These are phyloP conservation scores for Debaryomyces coudertii DNA, from an alignment of 1,139 yeast genomes.

Conservation along the genomic window DNA sequence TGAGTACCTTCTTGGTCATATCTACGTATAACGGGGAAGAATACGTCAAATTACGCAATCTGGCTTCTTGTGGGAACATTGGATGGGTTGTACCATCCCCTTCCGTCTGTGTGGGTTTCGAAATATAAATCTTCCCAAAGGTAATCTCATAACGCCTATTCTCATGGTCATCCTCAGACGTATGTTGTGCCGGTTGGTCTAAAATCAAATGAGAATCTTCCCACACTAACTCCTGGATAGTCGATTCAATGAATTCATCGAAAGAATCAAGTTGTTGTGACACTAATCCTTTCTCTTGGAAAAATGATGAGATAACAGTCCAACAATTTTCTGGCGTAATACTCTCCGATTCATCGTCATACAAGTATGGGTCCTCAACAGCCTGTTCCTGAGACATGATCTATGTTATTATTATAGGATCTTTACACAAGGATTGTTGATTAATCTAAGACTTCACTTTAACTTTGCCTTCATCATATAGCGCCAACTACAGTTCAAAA, in stretches of 20 bases:
- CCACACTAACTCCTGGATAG: constrained; percentile 94
- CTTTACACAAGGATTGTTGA: constrained; percentile 6
- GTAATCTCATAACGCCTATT: constrained; percentile 92
- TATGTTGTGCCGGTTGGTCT: constrained; percentile 98
- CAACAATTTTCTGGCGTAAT: constrained; percentile 99
- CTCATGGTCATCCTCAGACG: constrained; percentile 84
- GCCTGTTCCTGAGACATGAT: constrained; percentile 23
- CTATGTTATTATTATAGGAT: constrained; percentile 1
- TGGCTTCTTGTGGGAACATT: constrained; percentile 97
- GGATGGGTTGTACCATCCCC: constrained; percentile 99
- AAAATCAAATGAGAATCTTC: constrained; percentile 93
- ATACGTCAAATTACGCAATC: constrained; percentile 92
- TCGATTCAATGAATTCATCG: constrained; percentile 95
- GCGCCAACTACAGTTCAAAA: constrained; percentile 6
- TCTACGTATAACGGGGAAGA: constrained; percentile 96
- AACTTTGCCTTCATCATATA: constrained; percentile 11
- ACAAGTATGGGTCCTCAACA: constrained; percentile 63
- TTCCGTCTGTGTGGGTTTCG: constrained; percentile 98
- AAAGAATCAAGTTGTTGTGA: constrained; percentile 98
- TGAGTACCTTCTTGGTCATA: constrained; percentile 87
- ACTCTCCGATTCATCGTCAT: constrained; percentile 66
- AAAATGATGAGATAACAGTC: constrained; percentile 96
- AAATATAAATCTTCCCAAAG: constrained; percentile 94
- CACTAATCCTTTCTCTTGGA: constrained; percentile 94
- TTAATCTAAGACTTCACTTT: constrained; percentile 6